Base-by-base conservation (phyloP, 1,139 yeast genomes). In the Sugiyamaella novakii region DNA sequence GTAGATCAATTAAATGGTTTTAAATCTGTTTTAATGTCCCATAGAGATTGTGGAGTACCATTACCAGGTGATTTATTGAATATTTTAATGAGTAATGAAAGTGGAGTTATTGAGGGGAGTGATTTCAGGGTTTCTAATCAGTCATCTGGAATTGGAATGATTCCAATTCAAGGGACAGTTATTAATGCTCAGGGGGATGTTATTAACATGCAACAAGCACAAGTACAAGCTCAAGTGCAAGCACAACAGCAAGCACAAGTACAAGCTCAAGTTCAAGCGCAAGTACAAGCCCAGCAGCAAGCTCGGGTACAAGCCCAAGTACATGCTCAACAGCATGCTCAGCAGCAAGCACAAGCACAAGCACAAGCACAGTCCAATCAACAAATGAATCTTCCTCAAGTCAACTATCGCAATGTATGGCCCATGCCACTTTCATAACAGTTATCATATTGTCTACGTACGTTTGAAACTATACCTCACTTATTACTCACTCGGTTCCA, bases 1-100 rank as follows among this genome's bases (percentile, higher is more conserved):
- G 71, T 83, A 36, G 84, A 81, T 43, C 87, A 82, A 57, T 70
- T 86, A n/a, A 60, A 76, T 22, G 69, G 74, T 6, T 65, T 85
- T 33, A 74, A 80, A 53, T 35, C 57, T 5, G 35, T 54, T 7
- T 27, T 57, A 19, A 14, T 49, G 37, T 39, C 34, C n/a, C 52
- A 49, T 29, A 33, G 42, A 22, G 49, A 49, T 33, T 47, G 50
- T 47, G 45, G 45, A 11, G 45, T 41, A 3, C 46, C 46, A 15
- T 25, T 43, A 17, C 46, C 46, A 18, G 39, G 35, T 4, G 30
- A 34, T 10, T 19, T 43, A 14, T 15, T 41, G 24, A 31, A 31
- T 15, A 19, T 27, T 14, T 12, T 35, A n/a, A 36, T 44, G 42
- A 24, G n/a, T 18, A 14, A 19, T 8, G 25, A n/a, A n/a, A 24